Conservation (phyloP, 768 basidiomycete species). For the Melanogaster broomeanus region DNA sequence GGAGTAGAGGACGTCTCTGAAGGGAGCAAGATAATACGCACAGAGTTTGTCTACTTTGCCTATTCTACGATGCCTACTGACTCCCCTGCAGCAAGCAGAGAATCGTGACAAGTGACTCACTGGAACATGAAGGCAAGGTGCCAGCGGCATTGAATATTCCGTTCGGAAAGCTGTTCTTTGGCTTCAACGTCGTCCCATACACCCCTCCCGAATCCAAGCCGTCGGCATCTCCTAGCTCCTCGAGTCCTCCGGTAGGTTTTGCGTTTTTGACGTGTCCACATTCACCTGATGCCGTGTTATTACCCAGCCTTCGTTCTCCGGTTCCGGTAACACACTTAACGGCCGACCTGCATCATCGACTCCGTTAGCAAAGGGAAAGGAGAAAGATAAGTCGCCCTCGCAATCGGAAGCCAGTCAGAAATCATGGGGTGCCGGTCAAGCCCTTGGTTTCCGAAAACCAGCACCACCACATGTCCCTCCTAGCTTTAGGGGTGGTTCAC, state of each 20-base stretch:
- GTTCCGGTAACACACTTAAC: conserved; percentile 67
- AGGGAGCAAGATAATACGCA: conserved; percentile 86
- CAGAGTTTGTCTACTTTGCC: conserved; percentile 63
- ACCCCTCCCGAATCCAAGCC: conserved; percentile 45
- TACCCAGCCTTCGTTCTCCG: conserved; percentile 52
- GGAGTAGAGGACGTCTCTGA: conserved; percentile 78
- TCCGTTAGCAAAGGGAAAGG: conserved; percentile 57
- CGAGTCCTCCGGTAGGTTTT: conserved; percentile 31
- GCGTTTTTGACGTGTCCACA: neutral
- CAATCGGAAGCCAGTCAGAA: conserved; percentile 30
- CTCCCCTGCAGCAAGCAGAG: conserved; percentile 63
- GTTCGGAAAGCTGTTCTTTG: conserved; percentile 95
- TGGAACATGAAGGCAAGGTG: conserved; percentile 75
- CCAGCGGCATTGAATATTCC: conserved; percentile 91
- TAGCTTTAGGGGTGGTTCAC: conserved; percentile 36
- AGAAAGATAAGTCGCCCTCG: conserved; percentile 37
- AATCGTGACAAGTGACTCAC: conserved; percentile 78
- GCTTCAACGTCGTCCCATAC: conserved; percentile 80
- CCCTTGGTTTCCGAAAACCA: conserved; percentile 42
- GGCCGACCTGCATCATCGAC: conserved; percentile 44
- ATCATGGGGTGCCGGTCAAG: conserved; percentile 52
- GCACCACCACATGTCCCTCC: conserved; percentile 29
- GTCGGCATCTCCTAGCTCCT: conserved; percentile 29
- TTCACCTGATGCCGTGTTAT: neutral
- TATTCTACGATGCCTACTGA: conserved; percentile 7